These are phyloP conservation scores for Blastocystis sp. DNA, from an alignment of 352 stramenopile species.

Conservation along the genomic window DNA sequence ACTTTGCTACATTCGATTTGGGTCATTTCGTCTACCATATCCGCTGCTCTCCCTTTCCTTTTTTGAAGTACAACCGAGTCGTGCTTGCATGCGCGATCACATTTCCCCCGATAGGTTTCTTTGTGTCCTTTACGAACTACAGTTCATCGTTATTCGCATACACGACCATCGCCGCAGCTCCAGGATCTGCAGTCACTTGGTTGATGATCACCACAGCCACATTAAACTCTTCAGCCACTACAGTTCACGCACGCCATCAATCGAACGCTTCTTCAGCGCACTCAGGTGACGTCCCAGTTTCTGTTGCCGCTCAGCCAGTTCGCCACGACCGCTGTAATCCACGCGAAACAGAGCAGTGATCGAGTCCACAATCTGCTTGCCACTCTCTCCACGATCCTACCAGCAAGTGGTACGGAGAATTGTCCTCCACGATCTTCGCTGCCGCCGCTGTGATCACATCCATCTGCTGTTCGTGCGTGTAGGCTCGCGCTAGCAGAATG, in stretches of 20 bases:
- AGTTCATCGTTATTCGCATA: background rate
- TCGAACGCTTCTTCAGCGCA: constrained; percentile 67
- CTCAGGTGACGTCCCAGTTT: constrained; percentile 79
- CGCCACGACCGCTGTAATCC: constrained; percentile 76
- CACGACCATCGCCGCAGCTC: constrained; percentile 65
- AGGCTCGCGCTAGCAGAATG: constrained; percentile 80
- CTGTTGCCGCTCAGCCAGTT: constrained; percentile 80
- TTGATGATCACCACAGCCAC: constrained; percentile 84
- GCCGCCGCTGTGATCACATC: constrained; percentile 69
- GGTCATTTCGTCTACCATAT: constrained; percentile 77
- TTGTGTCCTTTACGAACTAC: constrained; percentile 65
- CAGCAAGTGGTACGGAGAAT: constrained; percentile 72
- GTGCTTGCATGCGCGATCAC: constrained; percentile 95
- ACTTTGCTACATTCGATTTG: constrained; percentile 74
- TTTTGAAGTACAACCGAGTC: constrained; percentile 85
- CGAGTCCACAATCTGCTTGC: constrained; percentile 78
- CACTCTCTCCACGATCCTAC: constrained; percentile 68
- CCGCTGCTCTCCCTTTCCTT: constrained; percentile 79
- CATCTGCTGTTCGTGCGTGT: constrained; percentile 79
- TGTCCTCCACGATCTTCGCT: constrained; percentile 66
- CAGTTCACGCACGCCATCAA: background rate
- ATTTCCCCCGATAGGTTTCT: constrained; percentile 68
- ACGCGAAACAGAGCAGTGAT: constrained; percentile 81
- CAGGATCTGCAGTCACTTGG: constrained; percentile 79
- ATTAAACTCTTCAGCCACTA: constrained; percentile 78